Conservation (phyloP, 2,329 filamentous ascomycete species). For the Aureobasidium sp. region DNA sequence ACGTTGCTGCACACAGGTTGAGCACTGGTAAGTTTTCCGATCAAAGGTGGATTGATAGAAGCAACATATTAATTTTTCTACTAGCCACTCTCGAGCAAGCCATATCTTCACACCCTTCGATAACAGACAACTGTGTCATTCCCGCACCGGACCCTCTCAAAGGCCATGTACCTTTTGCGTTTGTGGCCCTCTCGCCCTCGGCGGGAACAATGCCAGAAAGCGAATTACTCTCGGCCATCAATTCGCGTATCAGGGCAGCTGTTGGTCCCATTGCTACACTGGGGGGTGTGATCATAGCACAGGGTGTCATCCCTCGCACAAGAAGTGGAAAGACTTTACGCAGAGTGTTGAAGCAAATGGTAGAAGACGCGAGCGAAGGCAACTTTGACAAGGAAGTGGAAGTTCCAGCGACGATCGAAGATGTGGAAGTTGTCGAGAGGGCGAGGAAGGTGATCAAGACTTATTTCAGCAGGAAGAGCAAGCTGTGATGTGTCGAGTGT, state of each 20-base stretch:
- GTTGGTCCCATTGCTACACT: conserved; percentile 82
- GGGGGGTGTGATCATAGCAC: conserved; percentile 76
- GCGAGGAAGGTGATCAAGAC: conserved; percentile 61
- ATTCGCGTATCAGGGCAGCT: conserved; percentile 62
- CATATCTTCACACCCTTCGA: conserved; percentile 66
- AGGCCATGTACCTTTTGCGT: conserved; percentile 85
- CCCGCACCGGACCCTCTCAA: conserved; percentile 79
- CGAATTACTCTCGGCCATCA: conserved; percentile 54
- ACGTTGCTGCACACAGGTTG: conserved; percentile 87
- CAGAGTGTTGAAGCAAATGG: conserved; percentile 68
- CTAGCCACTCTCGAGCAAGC: conserved; percentile 82
- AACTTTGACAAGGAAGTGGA: conserved; percentile 63
- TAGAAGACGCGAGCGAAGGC: conserved; percentile 71
- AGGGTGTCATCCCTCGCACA: conserved; percentile 84
- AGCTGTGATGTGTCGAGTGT: conserved; percentile 16
- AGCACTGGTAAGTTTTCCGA: conserved; percentile 59
- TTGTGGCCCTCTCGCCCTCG: conserved; percentile 52
- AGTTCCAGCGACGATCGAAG: conserved; percentile 80
- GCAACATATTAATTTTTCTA: background rate
- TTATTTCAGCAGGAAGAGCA: conserved; percentile 54
- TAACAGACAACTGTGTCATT: conserved; percentile 80
- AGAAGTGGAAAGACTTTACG: conserved; percentile 84
- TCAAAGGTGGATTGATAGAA: background rate
- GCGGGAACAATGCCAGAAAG: conserved; percentile 22
- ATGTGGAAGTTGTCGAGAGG: conserved; percentile 62